Evolutionary conservation across 1,284 basidiomycete genomes (phyloP).

Genomic region (Tilletia caries): DNA sequence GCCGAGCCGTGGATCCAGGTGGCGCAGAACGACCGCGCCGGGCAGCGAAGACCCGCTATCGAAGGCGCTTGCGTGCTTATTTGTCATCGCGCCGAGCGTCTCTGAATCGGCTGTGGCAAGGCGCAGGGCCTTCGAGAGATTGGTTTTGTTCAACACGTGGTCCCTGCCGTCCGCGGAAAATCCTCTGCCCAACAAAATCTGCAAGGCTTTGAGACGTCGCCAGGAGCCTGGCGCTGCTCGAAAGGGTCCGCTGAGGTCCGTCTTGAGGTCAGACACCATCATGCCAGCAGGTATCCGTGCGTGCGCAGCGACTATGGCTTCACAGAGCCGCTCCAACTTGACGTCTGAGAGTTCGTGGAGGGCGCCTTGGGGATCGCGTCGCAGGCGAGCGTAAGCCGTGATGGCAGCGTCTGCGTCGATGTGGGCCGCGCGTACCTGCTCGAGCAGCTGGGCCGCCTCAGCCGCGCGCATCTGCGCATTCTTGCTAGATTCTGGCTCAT

Average conservation of each 20-base stretch:
- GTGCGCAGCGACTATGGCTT: not conserved
- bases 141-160: not conserved
- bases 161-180: not conserved
- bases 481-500: not conserved
- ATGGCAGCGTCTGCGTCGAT: not conserved
- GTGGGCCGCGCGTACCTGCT: not conserved
- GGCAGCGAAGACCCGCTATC: too few relatives aligned
- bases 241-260: not conserved
- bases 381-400: not conserved
- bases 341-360: not conserved
- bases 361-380: not conserved
- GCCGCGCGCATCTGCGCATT: not conserved
- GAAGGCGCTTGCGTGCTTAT: too few relatives aligned
- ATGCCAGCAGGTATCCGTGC: not conserved
- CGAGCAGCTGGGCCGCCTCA: not conserved
- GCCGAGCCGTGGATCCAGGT: too few relatives aligned
- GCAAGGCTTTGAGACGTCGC: not conserved
- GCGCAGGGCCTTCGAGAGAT: too few relatives aligned
- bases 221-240: not conserved
- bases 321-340: constrained; percentile 8
- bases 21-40: too few relatives aligned
- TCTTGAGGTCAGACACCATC: not conserved
- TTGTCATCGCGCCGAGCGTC: too few relatives aligned
- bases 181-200: not conserved
- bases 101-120: too few relatives aligned